A percentile compares a stretch with the other conserved stretches of the same genome.
These are phyloP conservation scores for Penicillium desertorum DNA, from an alignment of 495 filamentous ascomycete species.

Conservation along the genomic window DNA sequence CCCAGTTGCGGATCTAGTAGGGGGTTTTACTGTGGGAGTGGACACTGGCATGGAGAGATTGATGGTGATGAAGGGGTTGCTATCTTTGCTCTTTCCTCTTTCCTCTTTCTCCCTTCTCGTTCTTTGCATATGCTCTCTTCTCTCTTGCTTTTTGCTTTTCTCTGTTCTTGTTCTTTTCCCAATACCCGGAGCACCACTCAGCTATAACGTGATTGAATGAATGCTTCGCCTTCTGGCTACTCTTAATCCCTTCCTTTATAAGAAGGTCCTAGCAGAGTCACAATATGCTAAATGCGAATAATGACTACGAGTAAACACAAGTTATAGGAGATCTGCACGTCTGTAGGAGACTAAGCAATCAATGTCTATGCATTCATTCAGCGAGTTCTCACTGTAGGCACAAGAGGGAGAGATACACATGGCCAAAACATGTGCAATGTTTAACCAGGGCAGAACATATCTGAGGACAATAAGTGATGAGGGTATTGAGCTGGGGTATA, in stretches of 20 bases:
- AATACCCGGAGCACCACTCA: constrained; percentile 2
- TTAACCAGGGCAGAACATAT: background rate
- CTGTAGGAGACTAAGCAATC: background rate
- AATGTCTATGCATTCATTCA: background rate
- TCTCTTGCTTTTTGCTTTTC: background rate
- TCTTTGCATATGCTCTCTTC: background rate
- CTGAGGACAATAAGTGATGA: background rate
- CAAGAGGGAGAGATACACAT: background rate
- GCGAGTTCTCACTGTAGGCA: background rate
- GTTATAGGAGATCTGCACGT: background rate
- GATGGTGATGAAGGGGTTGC: background rate
- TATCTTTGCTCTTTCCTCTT: background rate
- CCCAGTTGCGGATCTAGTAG: background rate
- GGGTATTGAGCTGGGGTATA: constrained; percentile 6
- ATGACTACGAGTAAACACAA: background rate
- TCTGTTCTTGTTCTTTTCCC: constrained; percentile 4
- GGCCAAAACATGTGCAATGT: background rate
- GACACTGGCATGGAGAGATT: background rate
- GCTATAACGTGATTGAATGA: constrained; percentile 2
- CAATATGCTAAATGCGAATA: background rate
- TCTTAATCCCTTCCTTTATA: background rate
- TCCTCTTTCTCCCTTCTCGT: background rate
- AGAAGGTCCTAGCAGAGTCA: background rate
- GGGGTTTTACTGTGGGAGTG: background rate
- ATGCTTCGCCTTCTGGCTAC: constrained; percentile 2